Conservation (phyloP, 2,329 filamentous ascomycete genomes). For the Arthrobotrys musiformis region DNA sequence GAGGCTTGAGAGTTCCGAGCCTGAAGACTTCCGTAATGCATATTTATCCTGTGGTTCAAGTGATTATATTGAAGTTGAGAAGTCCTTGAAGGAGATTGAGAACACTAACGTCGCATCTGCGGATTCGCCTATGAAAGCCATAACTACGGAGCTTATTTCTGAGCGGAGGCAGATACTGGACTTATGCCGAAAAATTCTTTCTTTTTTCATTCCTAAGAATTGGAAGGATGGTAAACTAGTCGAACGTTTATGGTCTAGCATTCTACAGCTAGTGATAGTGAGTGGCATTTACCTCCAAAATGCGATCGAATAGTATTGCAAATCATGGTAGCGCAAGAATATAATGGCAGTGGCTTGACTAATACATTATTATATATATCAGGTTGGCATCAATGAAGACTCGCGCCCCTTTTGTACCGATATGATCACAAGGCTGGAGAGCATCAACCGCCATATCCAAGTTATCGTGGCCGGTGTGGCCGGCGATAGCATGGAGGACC, state of each 20-base stretch:
- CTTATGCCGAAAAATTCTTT: constrained; percentile 18
- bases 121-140: background rate
- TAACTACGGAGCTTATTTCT: background rate
- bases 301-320: no score
- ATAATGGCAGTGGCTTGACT: background rate
- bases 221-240: constrained; percentile 26
- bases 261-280: constrained; percentile 11
- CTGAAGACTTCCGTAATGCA: background rate
- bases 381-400: background rate
- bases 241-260: constrained; percentile 25
- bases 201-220: constrained; percentile 30
- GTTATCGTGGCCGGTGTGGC: constrained; percentile 26
- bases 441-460: constrained; percentile 4
- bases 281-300: background rate
- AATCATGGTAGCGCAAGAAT: no score
- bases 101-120: background rate
- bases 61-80: constrained; percentile 14
- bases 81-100: constrained; percentile 9
- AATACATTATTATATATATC: background rate
- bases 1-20: background rate
- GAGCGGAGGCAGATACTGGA: background rate
- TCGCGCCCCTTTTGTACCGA: background rate
- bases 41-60: constrained; percentile 8
- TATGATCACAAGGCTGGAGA: background rate
- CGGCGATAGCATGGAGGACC: constrained; percentile 30